These are phyloP conservation scores for Dissophora globulifera DNA, from an alignment of 192 early-diverging fungal species.

Conservation along the genomic window DNA sequence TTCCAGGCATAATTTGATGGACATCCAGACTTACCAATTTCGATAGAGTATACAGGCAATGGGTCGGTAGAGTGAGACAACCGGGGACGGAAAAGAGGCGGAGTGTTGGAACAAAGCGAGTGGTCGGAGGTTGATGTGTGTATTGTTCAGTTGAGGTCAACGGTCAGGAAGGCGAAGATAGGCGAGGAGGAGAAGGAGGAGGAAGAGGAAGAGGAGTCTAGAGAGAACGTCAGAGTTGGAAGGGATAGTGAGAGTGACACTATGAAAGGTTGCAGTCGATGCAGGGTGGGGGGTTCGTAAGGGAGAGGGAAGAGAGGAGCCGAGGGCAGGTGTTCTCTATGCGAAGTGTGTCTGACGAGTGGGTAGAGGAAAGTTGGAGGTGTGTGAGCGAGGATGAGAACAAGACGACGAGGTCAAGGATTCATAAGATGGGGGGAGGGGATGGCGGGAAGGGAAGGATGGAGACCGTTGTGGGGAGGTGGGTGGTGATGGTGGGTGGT, in stretches of 20 bases:
- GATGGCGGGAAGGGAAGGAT: neutral
- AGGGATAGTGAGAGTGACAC: conserved; percentile 14
- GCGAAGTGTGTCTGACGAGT: neutral
- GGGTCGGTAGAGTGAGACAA: too few relatives aligned
- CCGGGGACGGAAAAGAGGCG: too few relatives aligned
- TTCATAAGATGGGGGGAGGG: neutral
- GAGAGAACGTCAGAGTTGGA: neutral
- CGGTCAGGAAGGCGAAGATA: neutral
- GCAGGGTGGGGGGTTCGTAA: conserved; percentile 21
- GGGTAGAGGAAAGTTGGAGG: too few relatives aligned
- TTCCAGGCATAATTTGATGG: too few relatives aligned
- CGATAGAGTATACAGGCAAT: too few relatives aligned
- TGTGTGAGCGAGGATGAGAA: neutral
- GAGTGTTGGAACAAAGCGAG: too few relatives aligned
- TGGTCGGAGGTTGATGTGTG: too few relatives aligned
- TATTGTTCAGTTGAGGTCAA: too few relatives aligned
- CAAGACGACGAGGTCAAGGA: neutral
- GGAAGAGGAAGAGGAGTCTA: neutral
- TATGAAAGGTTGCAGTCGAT: conserved; percentile 23
- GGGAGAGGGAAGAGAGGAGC: neutral
- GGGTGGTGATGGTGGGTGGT: neutral
- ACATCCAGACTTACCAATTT: too few relatives aligned
- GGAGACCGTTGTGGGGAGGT: neutral
- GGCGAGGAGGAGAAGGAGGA: neutral
- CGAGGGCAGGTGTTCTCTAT: conserved; percentile 5